Evolutionary conservation across 371 early-diverging fungal genomes (phyloP).

Genomic region (Apophysomyces sp.): DNA sequence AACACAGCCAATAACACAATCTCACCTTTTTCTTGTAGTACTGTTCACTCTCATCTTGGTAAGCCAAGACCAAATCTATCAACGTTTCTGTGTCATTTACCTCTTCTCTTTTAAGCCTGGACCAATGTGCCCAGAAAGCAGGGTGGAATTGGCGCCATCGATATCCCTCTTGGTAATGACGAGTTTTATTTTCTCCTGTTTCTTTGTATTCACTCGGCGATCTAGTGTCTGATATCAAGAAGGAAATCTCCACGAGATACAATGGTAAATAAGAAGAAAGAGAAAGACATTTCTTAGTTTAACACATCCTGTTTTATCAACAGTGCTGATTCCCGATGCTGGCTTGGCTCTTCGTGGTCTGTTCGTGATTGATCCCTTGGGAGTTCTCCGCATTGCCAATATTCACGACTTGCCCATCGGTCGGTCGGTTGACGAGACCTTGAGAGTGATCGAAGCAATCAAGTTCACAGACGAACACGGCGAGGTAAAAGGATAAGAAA

Average conservation of each 20-base stretch:
- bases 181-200: conserved; percentile 33
- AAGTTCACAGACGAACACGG: conserved; percentile 92
- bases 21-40: conserved; percentile 23
- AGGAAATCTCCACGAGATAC: conserved; percentile 82
- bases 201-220: conserved; percentile 16
- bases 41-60: conserved; percentile 51
- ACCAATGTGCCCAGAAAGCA: conserved; percentile 55
- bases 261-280: conserved; percentile 62
- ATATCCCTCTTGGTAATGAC: conserved; percentile 47
- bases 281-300: conserved; percentile 52
- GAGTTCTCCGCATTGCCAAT: conserved; percentile 64
- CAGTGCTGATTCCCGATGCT: conserved; percentile 67
- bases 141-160: conserved; percentile 94
- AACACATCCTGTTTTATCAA: not conserved
- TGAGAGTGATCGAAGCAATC: conserved; percentile 95
- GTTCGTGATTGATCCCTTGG: conserved; percentile 94
- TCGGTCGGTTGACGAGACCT: conserved; percentile 91
- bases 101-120: conserved; percentile 48
- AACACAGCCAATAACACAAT: too few relatives aligned
- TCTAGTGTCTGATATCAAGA: conserved; percentile 78
- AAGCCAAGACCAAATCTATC: conserved; percentile 2
- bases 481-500: conserved; percentile 48
- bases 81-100: not conserved
- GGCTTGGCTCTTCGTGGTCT: conserved; percentile 72
- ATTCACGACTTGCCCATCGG: conserved; percentile 88